Conservation (phyloP, 2,329 filamentous ascomycete genomes). For the Neopestalotiopsis clavispora region DNA sequence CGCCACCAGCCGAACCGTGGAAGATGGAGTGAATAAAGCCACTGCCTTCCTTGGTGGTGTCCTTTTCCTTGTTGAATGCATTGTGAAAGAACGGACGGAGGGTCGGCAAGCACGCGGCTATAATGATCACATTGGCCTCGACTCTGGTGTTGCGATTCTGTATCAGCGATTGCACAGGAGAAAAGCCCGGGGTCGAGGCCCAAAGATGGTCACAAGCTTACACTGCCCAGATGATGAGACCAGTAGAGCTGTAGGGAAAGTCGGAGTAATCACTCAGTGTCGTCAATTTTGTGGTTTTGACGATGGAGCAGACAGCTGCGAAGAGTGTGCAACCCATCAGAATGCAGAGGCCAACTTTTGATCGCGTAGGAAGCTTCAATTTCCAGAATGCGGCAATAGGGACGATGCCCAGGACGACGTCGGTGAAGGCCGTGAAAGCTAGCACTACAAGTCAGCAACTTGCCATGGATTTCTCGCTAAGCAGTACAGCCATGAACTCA, state of each 20-base stretch:
- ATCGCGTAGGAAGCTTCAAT: conserved; percentile 10
- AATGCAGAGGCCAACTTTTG: conserved; percentile 17
- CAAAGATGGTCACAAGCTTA: conserved; percentile 5
- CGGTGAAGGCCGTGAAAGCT: conserved; percentile 19
- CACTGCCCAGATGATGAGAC: conserved; percentile 18
- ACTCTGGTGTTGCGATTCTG: conserved; percentile 20
- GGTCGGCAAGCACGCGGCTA: conserved; percentile 19
- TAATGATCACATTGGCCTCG: conserved; percentile 23
- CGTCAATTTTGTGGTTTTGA: conserved; percentile 19
- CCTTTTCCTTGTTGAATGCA: conserved; percentile 11
- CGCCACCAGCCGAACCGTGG: not conserved
- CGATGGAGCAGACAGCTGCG: conserved; percentile 16
- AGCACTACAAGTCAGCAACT: not conserved
- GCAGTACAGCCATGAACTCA: not conserved
- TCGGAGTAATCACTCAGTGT: conserved; percentile 13
- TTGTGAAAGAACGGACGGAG: conserved; percentile 17
- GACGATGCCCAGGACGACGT: conserved; percentile 17
- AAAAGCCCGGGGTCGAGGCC: too few relatives aligned
- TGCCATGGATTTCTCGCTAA: not conserved
- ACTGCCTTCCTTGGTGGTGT: not conserved
- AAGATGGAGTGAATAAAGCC: not conserved
- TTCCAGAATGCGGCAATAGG: conserved; percentile 19
- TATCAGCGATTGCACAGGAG: not conserved
- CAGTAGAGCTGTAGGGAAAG: conserved; percentile 15
- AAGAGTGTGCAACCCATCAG: conserved; percentile 20